Conservation (phyloP, 2,329 filamentous ascomycete genomes). For the Pezicula radicicola region DNA sequence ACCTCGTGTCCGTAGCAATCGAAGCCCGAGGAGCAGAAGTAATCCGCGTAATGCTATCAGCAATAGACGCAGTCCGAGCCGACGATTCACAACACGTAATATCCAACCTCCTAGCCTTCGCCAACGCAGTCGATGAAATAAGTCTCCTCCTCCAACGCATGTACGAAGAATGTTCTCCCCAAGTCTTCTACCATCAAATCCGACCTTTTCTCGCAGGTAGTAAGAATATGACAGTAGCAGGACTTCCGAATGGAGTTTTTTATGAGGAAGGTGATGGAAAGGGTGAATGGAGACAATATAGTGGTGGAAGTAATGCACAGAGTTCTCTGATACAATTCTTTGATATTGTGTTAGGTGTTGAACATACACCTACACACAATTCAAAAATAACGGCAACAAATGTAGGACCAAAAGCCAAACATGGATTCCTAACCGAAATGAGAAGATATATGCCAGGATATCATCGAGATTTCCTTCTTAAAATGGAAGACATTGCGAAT, state of each 20-base stretch:
- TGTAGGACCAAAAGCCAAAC: slow-evolving; percentile 10
- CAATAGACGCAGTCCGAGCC: slow-evolving; percentile 65
- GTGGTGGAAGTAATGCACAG: slow-evolving; percentile 93
- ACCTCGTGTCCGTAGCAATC: slow-evolving; percentile 84
- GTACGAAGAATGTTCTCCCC: slow-evolving; percentile 85
- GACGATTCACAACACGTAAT: slow-evolving; percentile 60
- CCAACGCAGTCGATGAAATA: slow-evolving; percentile 65
- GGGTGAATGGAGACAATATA: slow-evolving; percentile 69
- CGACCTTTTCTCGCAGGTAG: slow-evolving; percentile 86
- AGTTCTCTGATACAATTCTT: slow-evolving; percentile 92
- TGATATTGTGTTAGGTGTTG: slow-evolving; percentile 79
- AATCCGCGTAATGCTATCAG: slow-evolving; percentile 74
- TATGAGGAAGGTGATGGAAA: slow-evolving; percentile 73
- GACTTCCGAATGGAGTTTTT: slow-evolving; percentile 77
- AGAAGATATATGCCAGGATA: slow-evolving; percentile 86
- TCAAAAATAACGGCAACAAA: slow-evolving; percentile 16
- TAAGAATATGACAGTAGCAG: slow-evolving; percentile 86
- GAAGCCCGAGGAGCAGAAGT: slow-evolving; percentile 75
- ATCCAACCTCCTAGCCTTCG: slow-evolving; percentile 61
- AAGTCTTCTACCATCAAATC: slow-evolving; percentile 86
- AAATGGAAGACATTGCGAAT: slow-evolving; percentile 68
- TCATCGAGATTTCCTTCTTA: slow-evolving; percentile 74
- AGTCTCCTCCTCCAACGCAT: slow-evolving; percentile 71
- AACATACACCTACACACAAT: slow-evolving; percentile 54
- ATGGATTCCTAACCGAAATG: slow-evolving; percentile 52